These are phyloP conservation scores for Dacryopinax spathularia DNA, from an alignment of 768 basidiomycete species.

Conservation along the genomic window DNA sequence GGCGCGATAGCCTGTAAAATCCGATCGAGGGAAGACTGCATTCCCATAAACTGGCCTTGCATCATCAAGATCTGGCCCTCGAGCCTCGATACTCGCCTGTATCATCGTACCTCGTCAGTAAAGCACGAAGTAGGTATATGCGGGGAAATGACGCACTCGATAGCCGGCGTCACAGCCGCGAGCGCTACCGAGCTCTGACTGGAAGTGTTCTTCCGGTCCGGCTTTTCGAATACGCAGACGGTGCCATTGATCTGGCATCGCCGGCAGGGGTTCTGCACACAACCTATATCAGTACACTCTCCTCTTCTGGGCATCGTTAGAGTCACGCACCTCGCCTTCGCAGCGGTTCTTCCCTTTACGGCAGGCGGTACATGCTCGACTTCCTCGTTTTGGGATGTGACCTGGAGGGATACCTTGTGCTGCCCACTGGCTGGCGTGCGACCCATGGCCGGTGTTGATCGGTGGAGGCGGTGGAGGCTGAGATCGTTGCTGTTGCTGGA, in stretches of 20 bases:
- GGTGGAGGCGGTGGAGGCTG: neutral
- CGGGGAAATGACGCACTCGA: constrained; percentile 39
- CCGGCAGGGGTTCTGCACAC: constrained; percentile 74
- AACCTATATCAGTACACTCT: too few relatives aligned
- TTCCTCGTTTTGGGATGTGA: constrained; percentile 80
- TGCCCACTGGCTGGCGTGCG: neutral
- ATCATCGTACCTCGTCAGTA: constrained; percentile 8
- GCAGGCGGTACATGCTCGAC: constrained; percentile 75
- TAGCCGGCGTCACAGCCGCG: constrained; percentile 37
- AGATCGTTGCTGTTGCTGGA: neutral
- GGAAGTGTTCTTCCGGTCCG: constrained; percentile 64
- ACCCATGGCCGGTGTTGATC: neutral
- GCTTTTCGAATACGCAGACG: constrained; percentile 77
- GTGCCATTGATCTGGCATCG: constrained; percentile 73
- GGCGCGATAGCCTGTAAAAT: constrained; percentile 55
- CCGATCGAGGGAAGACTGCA: constrained; percentile 78
- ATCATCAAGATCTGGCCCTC: constrained; percentile 81
- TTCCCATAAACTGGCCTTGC: constrained; percentile 89
- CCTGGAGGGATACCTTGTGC: neutral
- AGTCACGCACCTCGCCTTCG: constrained; percentile 63
- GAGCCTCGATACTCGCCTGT: constrained; percentile 64
- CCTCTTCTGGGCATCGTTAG: too few relatives aligned
- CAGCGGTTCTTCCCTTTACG: constrained; percentile 88
- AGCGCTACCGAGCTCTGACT: constrained; percentile 8
- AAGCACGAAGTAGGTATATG: constrained; percentile 13